Conservation (phyloP, 306 rosid genomes). For the Sophora flavescens region DNA sequence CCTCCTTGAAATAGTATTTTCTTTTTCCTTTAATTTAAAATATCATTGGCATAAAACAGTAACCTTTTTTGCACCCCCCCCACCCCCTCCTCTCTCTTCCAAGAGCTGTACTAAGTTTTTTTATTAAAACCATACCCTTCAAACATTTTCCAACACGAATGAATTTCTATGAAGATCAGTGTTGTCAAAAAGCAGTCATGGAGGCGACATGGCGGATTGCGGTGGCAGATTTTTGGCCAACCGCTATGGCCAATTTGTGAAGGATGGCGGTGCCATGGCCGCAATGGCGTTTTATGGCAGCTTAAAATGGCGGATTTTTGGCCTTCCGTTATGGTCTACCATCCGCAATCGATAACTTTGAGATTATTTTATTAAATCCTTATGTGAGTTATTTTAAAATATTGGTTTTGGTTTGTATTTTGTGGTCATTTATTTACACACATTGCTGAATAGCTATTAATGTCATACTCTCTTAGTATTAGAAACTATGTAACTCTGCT, state of each 20-base stretch:
- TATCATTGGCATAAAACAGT: background rate
- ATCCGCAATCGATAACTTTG: too few relatives aligned
- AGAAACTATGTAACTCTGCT: conserved; percentile 25
- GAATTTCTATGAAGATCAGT: conserved; percentile 9
- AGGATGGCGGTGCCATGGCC: too few relatives aligned
- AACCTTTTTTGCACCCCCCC: background rate
- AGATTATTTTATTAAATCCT: background rate
- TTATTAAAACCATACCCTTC: background rate
- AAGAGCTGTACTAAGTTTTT: background rate
- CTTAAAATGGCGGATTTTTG: too few relatives aligned
- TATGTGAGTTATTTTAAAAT: background rate
- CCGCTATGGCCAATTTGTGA: too few relatives aligned
- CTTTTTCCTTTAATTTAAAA: background rate
- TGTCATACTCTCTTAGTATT: conserved; percentile 2
- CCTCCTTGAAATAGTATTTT: background rate
- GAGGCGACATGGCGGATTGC: too few relatives aligned
- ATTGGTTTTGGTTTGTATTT: background rate
- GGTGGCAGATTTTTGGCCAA: too few relatives aligned
- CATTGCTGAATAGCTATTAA: conserved; percentile 11
- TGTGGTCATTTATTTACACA: conserved; percentile 3
- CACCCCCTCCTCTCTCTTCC: background rate
- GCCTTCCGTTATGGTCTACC: too few relatives aligned
- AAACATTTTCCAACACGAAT: background rate
- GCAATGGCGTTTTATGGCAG: too few relatives aligned
- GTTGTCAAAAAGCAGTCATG: too few relatives aligned